A percentile compares a stretch with the other conserved stretches of the same genome.
These are phyloP conservation scores for Chaetomium sp. DNA, from an alignment of 2,329 filamentous ascomycete genomes.

Conservation along the genomic window DNA sequence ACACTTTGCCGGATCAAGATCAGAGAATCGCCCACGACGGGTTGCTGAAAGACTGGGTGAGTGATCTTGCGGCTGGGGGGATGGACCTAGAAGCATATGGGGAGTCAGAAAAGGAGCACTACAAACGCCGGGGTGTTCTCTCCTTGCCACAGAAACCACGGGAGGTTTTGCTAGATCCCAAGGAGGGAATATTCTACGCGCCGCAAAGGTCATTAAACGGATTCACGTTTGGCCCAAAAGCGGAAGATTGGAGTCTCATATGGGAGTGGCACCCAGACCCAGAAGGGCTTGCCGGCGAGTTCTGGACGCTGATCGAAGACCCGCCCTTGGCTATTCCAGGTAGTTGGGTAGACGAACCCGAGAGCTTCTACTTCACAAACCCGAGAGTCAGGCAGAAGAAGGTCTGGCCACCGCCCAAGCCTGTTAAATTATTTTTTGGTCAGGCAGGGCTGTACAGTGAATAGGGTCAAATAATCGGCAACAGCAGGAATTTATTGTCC, in stretches of 20 bases:
- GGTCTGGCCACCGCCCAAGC: too few relatives aligned
- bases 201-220: background rate
- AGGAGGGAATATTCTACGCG: background rate
- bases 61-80: background rate
- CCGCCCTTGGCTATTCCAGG: background rate
- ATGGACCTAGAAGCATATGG: constrained; percentile 6
- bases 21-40: background rate
- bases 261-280: constrained; percentile 4
- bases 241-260: background rate
- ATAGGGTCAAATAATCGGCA: too few relatives aligned
- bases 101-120: background rate
- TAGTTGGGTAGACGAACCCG: background rate
- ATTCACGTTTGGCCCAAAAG: background rate
- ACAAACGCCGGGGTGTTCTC: background rate
- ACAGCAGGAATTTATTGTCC: too few relatives aligned
- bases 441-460: too few relatives aligned
- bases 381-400: background rate
- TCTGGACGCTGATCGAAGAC: background rate
- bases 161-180: too few relatives aligned
- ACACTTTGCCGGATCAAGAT: background rate
- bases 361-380: background rate
- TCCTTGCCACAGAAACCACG: background rate
- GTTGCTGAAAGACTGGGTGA: background rate
- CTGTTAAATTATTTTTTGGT: too few relatives aligned
- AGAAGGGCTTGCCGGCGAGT: background rate